These are phyloP conservation scores for Suillus variegatus DNA, from an alignment of 768 basidiomycete genomes.

Conservation along the genomic window DNA sequence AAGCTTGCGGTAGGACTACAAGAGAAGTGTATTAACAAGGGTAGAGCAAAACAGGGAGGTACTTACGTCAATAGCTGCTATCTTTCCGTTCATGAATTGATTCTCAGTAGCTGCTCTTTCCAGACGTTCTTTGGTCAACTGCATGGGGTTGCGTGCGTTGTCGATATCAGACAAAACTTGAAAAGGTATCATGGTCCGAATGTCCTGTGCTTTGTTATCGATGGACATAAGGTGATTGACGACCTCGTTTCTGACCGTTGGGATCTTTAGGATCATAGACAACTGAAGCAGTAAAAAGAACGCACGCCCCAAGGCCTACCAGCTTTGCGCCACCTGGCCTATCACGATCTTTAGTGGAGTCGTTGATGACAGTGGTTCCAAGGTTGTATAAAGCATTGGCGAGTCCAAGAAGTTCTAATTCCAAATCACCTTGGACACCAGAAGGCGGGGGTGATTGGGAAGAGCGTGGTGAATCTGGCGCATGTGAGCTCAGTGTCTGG, in stretches of 20 bases:
- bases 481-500: conserved; percentile 14
- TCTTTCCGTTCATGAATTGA: conserved; percentile 90
- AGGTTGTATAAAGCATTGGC: conserved; percentile 80
- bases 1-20: conserved; percentile 68
- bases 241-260: conserved; percentile 64
- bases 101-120: conserved; percentile 88
- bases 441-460: conserved; percentile 73
- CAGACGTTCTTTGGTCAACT: conserved; percentile 74
- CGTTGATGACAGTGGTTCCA: conserved; percentile 81
- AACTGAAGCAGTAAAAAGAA: conserved; percentile 12
- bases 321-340: conserved; percentile 71
- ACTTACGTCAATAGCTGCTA: conserved; percentile 71
- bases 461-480: conserved; percentile 59
- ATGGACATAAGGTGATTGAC: conserved; percentile 64
- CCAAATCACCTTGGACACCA: conserved; percentile 72
- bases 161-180: conserved; percentile 81
- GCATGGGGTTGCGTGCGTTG: conserved; percentile 78
- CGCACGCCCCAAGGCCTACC: conserved; percentile 76
- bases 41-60: neutral
- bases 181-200: conserved; percentile 68
- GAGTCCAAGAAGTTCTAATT: conserved; percentile 73
- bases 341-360: conserved; percentile 78
- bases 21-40: conserved; percentile 11
- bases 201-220: conserved; percentile 66
- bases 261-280: conserved; percentile 8